These are phyloP conservation scores for Lentinus polychrous DNA, from an alignment of 1,284 basidiomycete species.

Conservation along the genomic window DNA sequence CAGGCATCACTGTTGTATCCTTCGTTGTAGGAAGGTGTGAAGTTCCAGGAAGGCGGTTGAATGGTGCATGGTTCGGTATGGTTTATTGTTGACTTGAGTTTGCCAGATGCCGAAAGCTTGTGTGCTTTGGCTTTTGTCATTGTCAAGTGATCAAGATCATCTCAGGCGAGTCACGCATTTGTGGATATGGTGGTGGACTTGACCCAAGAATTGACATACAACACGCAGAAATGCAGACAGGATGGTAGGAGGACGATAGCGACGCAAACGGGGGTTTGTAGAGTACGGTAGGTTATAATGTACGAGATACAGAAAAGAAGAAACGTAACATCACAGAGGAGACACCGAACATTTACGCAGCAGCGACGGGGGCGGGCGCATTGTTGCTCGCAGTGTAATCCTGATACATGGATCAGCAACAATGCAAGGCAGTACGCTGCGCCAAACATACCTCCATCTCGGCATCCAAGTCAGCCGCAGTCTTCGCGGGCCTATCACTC, in stretches of 20 bases:
- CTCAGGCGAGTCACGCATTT: too few species aligned
- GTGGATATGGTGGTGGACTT: too few species aligned
- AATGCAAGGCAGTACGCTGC: background rate
- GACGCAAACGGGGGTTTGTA: background rate
- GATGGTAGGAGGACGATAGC: background rate
- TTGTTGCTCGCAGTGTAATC: slow-evolving; percentile 62
- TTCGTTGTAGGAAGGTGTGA: background rate
- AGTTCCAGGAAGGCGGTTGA: too few species aligned
- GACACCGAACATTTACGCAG: background rate
- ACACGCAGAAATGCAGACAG: too few species aligned
- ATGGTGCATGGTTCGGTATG: too few species aligned
- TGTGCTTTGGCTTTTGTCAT: too few species aligned
- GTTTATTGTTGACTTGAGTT: too few species aligned
- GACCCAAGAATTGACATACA: too few species aligned
- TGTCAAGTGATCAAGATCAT: too few species aligned
- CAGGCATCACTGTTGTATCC: slow-evolving; percentile 8
- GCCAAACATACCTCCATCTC: slow-evolving; percentile 67
- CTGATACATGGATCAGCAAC: slow-evolving; percentile 29
- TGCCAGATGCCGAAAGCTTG: too few species aligned
- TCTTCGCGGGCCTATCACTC: slow-evolving; percentile 59
- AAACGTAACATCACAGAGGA: background rate
- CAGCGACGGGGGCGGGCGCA: slow-evolving; percentile 12
- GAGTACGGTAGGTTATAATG: background rate
- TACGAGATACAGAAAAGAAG: background rate
- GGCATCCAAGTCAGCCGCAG: slow-evolving; percentile 70